phyloP scores from a whole-genome alignment of 257 asterid genomes.

The Leptodermis oblonga region DNA sequence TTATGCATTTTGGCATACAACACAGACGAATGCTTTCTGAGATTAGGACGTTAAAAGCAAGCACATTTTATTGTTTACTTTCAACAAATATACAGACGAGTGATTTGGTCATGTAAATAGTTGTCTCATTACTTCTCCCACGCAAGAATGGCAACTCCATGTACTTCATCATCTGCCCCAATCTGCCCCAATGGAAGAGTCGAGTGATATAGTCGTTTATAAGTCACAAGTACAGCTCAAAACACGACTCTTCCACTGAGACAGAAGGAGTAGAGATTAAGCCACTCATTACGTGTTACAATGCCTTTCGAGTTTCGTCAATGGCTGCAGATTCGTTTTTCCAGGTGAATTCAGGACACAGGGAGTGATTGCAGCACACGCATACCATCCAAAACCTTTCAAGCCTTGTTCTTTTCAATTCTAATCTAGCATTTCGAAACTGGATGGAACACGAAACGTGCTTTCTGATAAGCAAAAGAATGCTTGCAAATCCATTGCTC shows the following conservation, averaged over 20 bases:
- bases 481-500: constrained; percentile 21
- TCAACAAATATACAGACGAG: neutral
- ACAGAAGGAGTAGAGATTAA: too few relatives aligned
- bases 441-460: neutral
- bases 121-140: neutral
- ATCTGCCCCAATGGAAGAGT: too few relatives aligned
- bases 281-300: neutral
- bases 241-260: too few relatives aligned
- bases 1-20: neutral
- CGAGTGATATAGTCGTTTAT: too few relatives aligned
- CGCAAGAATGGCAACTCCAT: neutral
- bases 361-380: neutral
- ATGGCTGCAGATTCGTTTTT: neutral
- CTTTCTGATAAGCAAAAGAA: neutral
- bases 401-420: neutral
- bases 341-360: neutral
- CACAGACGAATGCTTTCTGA: neutral
- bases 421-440: neutral
- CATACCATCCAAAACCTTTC: neutral
- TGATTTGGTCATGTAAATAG: neutral
- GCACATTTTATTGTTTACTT: neutral
- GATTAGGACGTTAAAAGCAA: neutral
- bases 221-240: too few relatives aligned
- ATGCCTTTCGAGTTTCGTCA: neutral
- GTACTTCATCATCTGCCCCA: too few relatives aligned